Conservation (phyloP, 805 yeast genomes). For the Saccharomycopsis babjevae region DNA sequence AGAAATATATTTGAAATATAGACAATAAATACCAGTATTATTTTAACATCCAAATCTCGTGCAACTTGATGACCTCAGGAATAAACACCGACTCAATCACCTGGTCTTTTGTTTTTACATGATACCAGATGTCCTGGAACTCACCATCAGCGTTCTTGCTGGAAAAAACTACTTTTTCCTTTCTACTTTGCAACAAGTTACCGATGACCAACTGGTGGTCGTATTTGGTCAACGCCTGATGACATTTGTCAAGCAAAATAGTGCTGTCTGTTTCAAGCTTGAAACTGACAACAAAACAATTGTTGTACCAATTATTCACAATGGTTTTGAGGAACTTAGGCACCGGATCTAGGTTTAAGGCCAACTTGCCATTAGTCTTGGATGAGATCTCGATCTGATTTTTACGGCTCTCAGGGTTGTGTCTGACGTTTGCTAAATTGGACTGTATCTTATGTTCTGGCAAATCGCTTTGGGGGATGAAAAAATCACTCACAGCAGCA, state of each 20-base stretch:
- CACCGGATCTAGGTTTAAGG: constrained; percentile 86
- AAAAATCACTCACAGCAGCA: constrained; percentile 96
- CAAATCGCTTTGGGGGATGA: constrained; percentile 72
- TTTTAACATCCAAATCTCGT: constrained; percentile 47
- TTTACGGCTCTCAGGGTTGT: neutral
- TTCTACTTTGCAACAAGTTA: constrained; percentile 80
- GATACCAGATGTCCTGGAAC: neutral
- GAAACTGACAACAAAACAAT: constrained; percentile 89
- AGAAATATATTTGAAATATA: too few relatives aligned
- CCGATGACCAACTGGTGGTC: constrained; percentile 94
- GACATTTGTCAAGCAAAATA: constrained; percentile 65
- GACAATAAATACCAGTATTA: neutral
- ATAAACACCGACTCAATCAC: constrained; percentile 71
- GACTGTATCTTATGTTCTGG: constrained; percentile 90
- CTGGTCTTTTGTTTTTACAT: constrained; percentile 20
- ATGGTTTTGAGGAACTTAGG: constrained; percentile 85
- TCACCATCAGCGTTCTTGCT: constrained; percentile 28
- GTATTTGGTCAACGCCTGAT: constrained; percentile 71
- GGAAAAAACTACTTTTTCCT: constrained; percentile 80
- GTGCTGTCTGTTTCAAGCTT: constrained; percentile 80
- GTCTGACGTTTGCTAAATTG: neutral
- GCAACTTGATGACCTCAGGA: constrained; percentile 63
- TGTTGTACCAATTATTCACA: constrained; percentile 91
- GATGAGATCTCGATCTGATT: constrained; percentile 11
- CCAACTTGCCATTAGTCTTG: constrained; percentile 48